These are phyloP conservation scores for Backusella macrospora DNA, from an alignment of 192 early-diverging fungal species.

Conservation along the genomic window DNA sequence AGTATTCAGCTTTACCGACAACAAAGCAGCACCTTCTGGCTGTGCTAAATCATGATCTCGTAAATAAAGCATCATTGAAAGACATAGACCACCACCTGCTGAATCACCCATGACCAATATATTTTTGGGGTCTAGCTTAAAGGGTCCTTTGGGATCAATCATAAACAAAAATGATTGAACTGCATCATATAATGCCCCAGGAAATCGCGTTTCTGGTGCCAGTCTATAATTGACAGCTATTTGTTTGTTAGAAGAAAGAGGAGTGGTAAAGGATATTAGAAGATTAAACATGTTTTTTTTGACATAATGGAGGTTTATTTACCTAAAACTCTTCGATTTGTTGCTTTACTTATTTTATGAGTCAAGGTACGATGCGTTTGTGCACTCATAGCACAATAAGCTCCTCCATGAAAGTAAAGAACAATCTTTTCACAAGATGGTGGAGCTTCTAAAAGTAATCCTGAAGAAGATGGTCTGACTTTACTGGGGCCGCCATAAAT, in stretches of 20 bases:
- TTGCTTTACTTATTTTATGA: constrained; percentile 32
- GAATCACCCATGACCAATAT: constrained; percentile 71
- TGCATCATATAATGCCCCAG: constrained; percentile 67
- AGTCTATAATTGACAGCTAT: constrained; percentile 27
- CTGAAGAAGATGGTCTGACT: background rate
- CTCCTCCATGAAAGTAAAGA: constrained; percentile 38
- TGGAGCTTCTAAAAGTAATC: background rate
- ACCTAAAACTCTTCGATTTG: constrained; percentile 32
- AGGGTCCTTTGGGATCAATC: constrained; percentile 40
- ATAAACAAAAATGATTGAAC: constrained; percentile 58
- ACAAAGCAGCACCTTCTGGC: constrained; percentile 58
- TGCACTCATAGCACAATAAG: constrained; percentile 37
- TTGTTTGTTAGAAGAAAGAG: background rate
- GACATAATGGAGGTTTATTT: background rate
- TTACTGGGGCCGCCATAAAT: constrained; percentile 3
- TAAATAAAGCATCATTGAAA: constrained; percentile 65
- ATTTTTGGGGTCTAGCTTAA: constrained; percentile 58
- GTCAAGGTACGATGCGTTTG: constrained; percentile 30
- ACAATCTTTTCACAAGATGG: constrained; percentile 28
- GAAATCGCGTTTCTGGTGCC: constrained; percentile 36
- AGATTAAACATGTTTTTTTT: background rate
- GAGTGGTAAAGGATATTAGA: background rate
- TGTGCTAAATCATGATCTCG: constrained; percentile 51
- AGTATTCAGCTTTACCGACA: constrained; percentile 54
- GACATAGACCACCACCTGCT: constrained; percentile 67